Base-by-base conservation (phyloP, 164 flowering plant species). In the Houttuynia cordata region DNA sequence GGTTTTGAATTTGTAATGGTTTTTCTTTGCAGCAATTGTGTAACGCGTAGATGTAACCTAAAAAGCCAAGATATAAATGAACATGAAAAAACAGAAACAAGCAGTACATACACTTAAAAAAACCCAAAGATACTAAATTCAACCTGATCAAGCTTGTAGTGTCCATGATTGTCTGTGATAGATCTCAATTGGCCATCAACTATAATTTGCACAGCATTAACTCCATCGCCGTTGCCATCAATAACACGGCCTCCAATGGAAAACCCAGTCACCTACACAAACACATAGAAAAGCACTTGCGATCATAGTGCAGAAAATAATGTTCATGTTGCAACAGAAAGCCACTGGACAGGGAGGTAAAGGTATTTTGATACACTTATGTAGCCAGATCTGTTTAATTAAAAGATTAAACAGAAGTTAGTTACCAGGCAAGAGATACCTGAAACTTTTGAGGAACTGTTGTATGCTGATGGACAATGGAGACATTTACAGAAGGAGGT, bases 91-190 rank as follows among this genome's bases (percentile, higher is more conserved):
- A 39, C 22, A 15, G 19, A 50, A 52, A 37, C 19, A 30, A 23
- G 37, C 42, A n/a, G 3, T 17, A 59, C 49, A 23, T 19, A 20
- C 20, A 15, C 53, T 53, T 14, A 52, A 8, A n/a, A 55, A 42
- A 54, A 8, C 55, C 12, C 10, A 21, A 10, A 20, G 12, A 62
- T 40, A 51, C 13, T 50, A 22, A 59, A 57, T 24, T 21, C 60
- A 72, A 93, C 99, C 96, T 91, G 97, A 67, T 94, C 99, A 74
- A 94, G 93, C 77, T 88, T 94, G 80, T 86, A 94, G 71, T 73
- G 74, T 65, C 97, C 97, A 57, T 79, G 77, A 45, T 67, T 79
- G 68, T 88, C 96, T 51, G 97, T 94, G 61, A 79, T 56, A 70
- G 83, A 78, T 77, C 88, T 86, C 72, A 78, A 85, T 58, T 79